Conservation (phyloP, 257 asterid species). For the Salvia rosmarinus region DNA sequence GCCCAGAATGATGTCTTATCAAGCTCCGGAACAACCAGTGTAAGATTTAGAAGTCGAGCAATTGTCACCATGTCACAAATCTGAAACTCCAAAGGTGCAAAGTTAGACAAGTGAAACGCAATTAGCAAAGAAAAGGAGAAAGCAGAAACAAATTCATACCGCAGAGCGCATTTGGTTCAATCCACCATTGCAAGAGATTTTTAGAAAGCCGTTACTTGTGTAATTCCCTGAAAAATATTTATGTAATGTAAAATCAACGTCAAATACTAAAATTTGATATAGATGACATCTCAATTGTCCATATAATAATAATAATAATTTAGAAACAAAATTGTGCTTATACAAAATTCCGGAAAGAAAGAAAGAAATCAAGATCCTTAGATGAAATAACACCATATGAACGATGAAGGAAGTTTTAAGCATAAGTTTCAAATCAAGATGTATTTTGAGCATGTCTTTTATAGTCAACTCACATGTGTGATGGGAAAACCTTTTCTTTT, state of each 20-base stretch:
- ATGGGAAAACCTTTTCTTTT: neutral
- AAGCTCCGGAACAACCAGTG: slow-evolving; percentile 91
- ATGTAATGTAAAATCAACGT: slow-evolving; percentile 13
- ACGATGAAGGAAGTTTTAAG: slow-evolving; percentile 17
- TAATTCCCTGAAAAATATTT: slow-evolving; percentile 61
- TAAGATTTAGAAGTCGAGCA: slow-evolving; percentile 91
- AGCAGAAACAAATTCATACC: slow-evolving; percentile 48
- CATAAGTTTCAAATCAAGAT: too few relatives aligned
- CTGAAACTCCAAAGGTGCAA: slow-evolving; percentile 51
- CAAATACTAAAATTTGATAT: neutral
- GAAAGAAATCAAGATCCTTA: neutral
- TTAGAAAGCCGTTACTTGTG: slow-evolving; percentile 83
- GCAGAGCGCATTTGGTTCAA: slow-evolving; percentile 99
- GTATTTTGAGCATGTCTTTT: neutral
- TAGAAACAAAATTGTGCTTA: slow-evolving; percentile 7
- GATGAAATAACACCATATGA: neutral
- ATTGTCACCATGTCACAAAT: slow-evolving; percentile 96
- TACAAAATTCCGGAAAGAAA: slow-evolving; percentile 4
- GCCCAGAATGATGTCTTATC: slow-evolving; percentile 99
- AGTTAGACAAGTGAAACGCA: slow-evolving; percentile 31
- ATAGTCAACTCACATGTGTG: neutral
- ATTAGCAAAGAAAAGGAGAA: slow-evolving; percentile 18
- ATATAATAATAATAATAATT: neutral
- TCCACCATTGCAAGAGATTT: slow-evolving; percentile 92
- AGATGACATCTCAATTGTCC: slow-evolving; percentile 12